Evolutionary conservation across 192 early-diverging fungal genomes (phyloP).

Genomic region (Entomortierella parvispora): DNA sequence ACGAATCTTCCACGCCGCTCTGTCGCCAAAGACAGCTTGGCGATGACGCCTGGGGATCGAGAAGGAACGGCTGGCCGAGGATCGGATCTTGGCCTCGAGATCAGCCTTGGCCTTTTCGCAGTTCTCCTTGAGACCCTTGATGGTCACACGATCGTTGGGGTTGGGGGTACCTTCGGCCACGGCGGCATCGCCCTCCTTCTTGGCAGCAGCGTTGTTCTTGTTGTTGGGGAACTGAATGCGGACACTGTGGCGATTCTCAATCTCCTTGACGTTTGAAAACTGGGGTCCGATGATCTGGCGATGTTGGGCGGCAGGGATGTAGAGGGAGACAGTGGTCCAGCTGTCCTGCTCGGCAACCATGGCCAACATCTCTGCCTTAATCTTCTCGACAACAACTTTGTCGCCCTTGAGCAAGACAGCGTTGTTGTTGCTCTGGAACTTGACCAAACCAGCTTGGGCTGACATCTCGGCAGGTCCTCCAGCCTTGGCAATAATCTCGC

Average conservation of each 20-base stretch:
- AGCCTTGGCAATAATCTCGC: slow-evolving; percentile 67
- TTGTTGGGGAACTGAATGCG: slow-evolving; percentile 72
- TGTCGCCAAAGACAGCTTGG: slow-evolving; percentile 61
- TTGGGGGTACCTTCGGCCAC: slow-evolving; percentile 47
- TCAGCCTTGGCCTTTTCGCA: slow-evolving; percentile 53
- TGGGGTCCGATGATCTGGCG: slow-evolving; percentile 84
- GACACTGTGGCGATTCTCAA: slow-evolving; percentile 74
- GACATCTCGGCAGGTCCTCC: slow-evolving; percentile 67
- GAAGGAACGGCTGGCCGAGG: slow-evolving; percentile 60
- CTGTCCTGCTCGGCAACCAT: slow-evolving; percentile 66
- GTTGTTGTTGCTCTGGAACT: slow-evolving; percentile 70
- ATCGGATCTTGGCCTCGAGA: slow-evolving; percentile 62
- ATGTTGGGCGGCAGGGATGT: slow-evolving; percentile 80
- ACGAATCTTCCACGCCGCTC: slow-evolving; percentile 66
- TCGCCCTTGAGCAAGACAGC: slow-evolving; percentile 73
- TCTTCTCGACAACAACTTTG: slow-evolving; percentile 63
- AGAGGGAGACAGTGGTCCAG: slow-evolving; percentile 63
- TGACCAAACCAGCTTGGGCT: slow-evolving; percentile 61
- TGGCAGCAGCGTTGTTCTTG: slow-evolving; percentile 62
- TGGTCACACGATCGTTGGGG: slow-evolving; percentile 36
- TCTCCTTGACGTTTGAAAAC: slow-evolving; percentile 74
- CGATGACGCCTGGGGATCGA: slow-evolving; percentile 63
- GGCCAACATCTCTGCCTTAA: slow-evolving; percentile 55
- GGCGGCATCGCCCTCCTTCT: slow-evolving; percentile 63
- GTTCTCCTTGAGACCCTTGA: slow-evolving; percentile 42